These are phyloP conservation scores for Aspergillus hiratsukae DNA, from an alignment of 2,329 filamentous ascomycete species.

Conservation along the genomic window DNA sequence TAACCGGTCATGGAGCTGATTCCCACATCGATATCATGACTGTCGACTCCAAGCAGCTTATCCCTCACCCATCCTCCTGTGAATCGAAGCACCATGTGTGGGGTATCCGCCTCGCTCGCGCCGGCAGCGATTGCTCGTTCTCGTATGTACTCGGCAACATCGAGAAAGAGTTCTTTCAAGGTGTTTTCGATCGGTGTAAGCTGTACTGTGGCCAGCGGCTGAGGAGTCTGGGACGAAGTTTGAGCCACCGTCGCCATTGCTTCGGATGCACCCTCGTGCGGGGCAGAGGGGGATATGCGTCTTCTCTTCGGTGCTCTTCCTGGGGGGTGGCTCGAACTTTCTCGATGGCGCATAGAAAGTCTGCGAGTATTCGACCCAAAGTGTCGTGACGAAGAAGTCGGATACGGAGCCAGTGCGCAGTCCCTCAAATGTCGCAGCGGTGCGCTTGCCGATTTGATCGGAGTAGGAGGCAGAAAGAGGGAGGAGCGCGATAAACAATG, in stretches of 20 bases:
- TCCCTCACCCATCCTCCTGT: slow-evolving; percentile 50
- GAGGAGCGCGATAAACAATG: slow-evolving; percentile 7
- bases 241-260: slow-evolving; percentile 16
- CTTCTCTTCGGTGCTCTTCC: slow-evolving; percentile 30
- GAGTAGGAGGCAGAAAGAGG: slow-evolving; percentile 13
- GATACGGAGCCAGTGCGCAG: slow-evolving; percentile 6
- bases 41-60: slow-evolving; percentile 44
- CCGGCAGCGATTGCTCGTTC: slow-evolving; percentile 38
- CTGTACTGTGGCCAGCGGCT: slow-evolving; percentile 39
- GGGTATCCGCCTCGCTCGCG: slow-evolving; percentile 16
- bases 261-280: slow-evolving; percentile 17
- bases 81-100: slow-evolving; percentile 41
- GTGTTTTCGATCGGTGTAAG: slow-evolving; percentile 69
- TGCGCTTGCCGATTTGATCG: slow-evolving; percentile 6
- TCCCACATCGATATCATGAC: slow-evolving; percentile 47
- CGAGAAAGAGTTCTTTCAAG: slow-evolving; percentile 71
- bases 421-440: slow-evolving; percentile 8
- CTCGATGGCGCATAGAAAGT: slow-evolving; percentile 25
- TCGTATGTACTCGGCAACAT: slow-evolving; percentile 68
- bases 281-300: slow-evolving; percentile 22
- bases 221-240: slow-evolving; percentile 1
- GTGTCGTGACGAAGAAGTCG: slow-evolving; percentile 3
- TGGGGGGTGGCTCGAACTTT: slow-evolving; percentile 11
- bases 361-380: neutral
- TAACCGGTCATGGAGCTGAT: slow-evolving; percentile 49